Evolutionary conservation across 352 stramenopile species (phyloP).

Genomic region (Globisporangium perplexum): DNA sequence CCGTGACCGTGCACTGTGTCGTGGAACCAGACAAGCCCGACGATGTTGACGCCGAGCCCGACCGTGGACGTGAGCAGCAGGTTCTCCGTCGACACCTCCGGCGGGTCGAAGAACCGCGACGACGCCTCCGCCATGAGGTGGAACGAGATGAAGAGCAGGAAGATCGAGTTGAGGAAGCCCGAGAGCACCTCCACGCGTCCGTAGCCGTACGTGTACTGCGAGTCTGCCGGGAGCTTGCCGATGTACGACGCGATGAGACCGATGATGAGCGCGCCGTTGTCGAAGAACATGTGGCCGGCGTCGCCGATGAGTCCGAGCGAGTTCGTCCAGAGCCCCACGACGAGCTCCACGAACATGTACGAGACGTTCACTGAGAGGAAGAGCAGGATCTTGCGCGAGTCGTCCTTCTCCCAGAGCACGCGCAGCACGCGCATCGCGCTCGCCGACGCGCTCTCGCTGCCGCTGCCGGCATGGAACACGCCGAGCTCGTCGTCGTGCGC

Average conservation of each 20-base stretch:
- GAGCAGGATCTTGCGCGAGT: slow-evolving; percentile 76
- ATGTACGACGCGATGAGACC: slow-evolving; percentile 82
- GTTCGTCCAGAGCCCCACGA: slow-evolving; percentile 79
- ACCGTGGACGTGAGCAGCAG: slow-evolving; percentile 80
- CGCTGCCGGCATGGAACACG: slow-evolving; percentile 25
- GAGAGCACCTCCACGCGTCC: slow-evolving; percentile 83
- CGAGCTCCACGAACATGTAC: slow-evolving; percentile 88
- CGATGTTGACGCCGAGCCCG: slow-evolving; percentile 80
- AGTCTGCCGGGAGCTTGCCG: slow-evolving; percentile 57
- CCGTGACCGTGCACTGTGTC: slow-evolving; percentile 79
- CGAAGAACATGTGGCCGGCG: slow-evolving; percentile 87
- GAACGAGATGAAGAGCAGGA: slow-evolving; percentile 80
- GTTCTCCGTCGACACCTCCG: slow-evolving; percentile 77
- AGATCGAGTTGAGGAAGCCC: slow-evolving; percentile 82
- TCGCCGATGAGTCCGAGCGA: slow-evolving; percentile 84
- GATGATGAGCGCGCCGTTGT: slow-evolving; percentile 83
- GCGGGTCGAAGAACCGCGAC: slow-evolving; percentile 65
- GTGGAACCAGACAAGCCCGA: slow-evolving; percentile 89
- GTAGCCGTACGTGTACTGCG: slow-evolving; percentile 83
- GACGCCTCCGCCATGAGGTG: slow-evolving; percentile 79
- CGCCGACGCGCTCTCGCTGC: slow-evolving; percentile 1
- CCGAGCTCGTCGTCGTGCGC: slow-evolving; percentile 29
- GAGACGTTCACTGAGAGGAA: slow-evolving; percentile 76
- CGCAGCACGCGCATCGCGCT: slow-evolving; percentile 21
- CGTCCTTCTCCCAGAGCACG: slow-evolving; percentile 44